phyloP scores from a whole-genome alignment of 2,329 filamentous ascomycete genomes.

The Xylariaceae sp. region DNA sequence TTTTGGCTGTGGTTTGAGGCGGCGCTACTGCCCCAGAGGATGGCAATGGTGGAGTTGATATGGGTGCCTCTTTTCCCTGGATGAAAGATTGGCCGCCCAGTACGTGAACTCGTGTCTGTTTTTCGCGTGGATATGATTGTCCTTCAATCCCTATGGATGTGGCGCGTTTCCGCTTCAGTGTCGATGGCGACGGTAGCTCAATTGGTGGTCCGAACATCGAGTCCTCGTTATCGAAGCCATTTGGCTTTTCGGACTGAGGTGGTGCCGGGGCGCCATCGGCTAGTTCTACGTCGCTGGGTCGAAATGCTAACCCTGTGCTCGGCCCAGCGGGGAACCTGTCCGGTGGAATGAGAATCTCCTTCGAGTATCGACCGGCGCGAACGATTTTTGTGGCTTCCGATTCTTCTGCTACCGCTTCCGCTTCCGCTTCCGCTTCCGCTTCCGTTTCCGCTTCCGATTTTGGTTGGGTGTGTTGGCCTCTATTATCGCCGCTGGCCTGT shows the following conservation, averaged over 20 bases:
- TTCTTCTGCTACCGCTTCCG: no score
- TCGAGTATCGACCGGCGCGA: neutral
- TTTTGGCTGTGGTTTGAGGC: neutral
- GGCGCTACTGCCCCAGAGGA: neutral
- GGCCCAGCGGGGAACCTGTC: neutral
- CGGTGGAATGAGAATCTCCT: slow-evolving; percentile 1
- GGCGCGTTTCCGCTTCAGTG: slow-evolving; percentile 4
- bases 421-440: no score
- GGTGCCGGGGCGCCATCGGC: neutral
- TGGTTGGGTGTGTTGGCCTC: neutral
- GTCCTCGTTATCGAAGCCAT: neutral
- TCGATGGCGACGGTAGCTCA: neutral
- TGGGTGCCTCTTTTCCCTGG: neutral
- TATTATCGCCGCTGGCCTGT: neutral
- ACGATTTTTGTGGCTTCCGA: neutral
- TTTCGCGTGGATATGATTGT: neutral
- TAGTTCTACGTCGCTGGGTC: neutral
- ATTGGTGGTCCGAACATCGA: slow-evolving; percentile 4
- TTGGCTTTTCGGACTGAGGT: neutral
- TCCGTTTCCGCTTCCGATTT: neutral
- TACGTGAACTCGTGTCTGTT: neutral
- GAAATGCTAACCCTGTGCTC: slow-evolving; percentile 2
- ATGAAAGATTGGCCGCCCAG: neutral
- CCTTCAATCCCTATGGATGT: neutral
- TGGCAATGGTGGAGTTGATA: neutral